Conservation (phyloP, 331 rosid genomes). For the Phaseolus coccineus region DNA sequence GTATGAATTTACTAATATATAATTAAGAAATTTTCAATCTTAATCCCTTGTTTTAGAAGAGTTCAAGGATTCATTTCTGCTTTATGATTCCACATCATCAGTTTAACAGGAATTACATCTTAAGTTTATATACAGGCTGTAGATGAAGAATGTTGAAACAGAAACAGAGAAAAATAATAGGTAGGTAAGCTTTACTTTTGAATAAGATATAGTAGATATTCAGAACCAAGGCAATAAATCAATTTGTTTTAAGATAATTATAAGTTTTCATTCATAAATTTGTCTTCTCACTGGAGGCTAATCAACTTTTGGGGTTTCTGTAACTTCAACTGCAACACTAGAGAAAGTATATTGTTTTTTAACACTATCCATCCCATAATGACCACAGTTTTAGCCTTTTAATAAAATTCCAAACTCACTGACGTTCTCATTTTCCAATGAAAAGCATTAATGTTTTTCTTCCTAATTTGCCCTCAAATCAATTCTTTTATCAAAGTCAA, state of each 20-base stretch:
- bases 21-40: constrained; percentile 7
- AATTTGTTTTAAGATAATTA: neutral
- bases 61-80: constrained; percentile 3
- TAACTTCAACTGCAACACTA: neutral
- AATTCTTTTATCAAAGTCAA: too few relatives aligned
- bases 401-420: too few relatives aligned
- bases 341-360: neutral
- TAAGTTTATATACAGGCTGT: constrained; percentile 5
- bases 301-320: neutral
- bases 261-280: neutral
- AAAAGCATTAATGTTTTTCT: too few relatives aligned
- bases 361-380: neutral
- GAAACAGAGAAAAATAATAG: neutral
- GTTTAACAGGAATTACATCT: neutral
- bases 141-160: constrained; percentile 14
- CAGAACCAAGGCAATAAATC: too few relatives aligned
- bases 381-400: too few relatives aligned
- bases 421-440: too few relatives aligned
- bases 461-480: too few relatives aligned
- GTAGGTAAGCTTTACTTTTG: neutral
- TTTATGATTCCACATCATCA: constrained; percentile 12
- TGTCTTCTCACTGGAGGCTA: neutral
- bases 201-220: neutral
- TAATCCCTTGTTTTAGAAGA: neutral
- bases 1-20: neutral